Evolutionary conservation across 179 eudicot genomes (phyloP).

Genomic region (Beta lomatogona): DNA sequence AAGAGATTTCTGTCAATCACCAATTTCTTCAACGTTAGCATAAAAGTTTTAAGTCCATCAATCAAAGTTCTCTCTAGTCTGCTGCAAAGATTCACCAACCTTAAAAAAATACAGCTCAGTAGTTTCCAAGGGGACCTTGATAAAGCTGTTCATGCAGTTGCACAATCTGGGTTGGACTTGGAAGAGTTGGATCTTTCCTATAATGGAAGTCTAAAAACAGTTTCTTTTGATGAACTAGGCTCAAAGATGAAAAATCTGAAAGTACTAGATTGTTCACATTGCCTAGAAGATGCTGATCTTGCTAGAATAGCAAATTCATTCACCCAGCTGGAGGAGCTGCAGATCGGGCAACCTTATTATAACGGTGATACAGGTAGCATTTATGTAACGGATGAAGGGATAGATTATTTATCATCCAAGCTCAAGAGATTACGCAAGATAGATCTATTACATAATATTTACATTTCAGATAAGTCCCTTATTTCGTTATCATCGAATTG

Average conservation of each 20-base stretch:
- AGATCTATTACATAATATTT: constrained; percentile 20
- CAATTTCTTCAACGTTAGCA: constrained; percentile 18
- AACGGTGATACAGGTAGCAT: background rate
- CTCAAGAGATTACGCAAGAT: constrained; percentile 31
- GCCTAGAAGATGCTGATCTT: constrained; percentile 27
- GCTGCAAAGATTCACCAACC: constrained; percentile 27
- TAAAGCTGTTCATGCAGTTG: no score
- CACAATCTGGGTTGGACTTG: no score
- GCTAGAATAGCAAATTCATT: constrained; percentile 26
- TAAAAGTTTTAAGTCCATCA: constrained; percentile 26
- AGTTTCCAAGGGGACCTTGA: no score
- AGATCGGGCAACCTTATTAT: constrained; percentile 9
- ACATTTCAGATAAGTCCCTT: constrained; percentile 39
- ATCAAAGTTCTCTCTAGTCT: constrained; percentile 12
- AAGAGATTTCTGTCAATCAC: constrained; percentile 37
- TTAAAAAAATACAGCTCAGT: constrained; percentile 28
- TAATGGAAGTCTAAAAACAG: no score
- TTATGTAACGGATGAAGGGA: constrained; percentile 33
- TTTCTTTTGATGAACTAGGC: no score
- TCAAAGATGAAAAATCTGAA: no score
- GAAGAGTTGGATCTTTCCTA: no score
- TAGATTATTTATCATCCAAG: constrained; percentile 26
- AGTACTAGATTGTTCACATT: background rate
- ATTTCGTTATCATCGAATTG: constrained; percentile 33
- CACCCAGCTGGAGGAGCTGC: constrained; percentile 29